Base-by-base conservation (phyloP, 2,329 filamentous ascomycete species). In the Cladorrhinum sp. region DNA sequence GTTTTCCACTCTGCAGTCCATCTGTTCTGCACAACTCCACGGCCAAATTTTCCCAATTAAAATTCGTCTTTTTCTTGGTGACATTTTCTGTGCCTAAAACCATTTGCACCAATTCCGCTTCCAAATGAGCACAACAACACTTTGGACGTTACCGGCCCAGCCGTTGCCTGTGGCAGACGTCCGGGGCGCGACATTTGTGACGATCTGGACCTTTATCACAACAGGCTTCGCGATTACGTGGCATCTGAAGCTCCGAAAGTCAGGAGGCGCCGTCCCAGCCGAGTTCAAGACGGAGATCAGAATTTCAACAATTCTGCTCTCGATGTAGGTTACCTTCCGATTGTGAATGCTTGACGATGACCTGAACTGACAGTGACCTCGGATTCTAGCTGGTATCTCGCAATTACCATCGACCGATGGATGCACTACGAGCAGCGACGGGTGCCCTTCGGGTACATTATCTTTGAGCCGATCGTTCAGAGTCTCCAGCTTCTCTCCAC, bases 381-480 rank as follows among this genome's bases (percentile, higher is more conserved):
- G 45, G 3, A 16, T 5, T 18, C 23, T 29, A 66, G 64, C n/a
- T 66, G 58, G 66, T 67, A 65, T 32, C 24, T 64, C 13, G n/a
- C 60, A 6, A 38, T 50, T 13, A 32, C 54, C 2, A 45, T 63
- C 25, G 64, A 66, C 32, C 50, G 63, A 38, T 67, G 64, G 66
- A 18, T 67, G 20, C 66, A 62, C 24, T 63, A 62, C 22, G 55
- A 62, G 12, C 24, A 45, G 4, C 52, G 55, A 10, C 10, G 50
- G 3, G 55, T 64, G 3, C 4, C 24, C 4, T 60, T 58, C 29
- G 64, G 63, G 10, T 65, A 66, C 50, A 62, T 66, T 36, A 18
- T 67, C 27, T 18, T 55, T 12, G 49, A 32, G 13, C 55, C 64
- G 12, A 12, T 65, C 1, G 53, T 36, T 12, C 58, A 66, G 36